Evolutionary conservation across 1,139 yeast genomes (phyloP).

Genomic region (Zygoascus meyerae): DNA sequence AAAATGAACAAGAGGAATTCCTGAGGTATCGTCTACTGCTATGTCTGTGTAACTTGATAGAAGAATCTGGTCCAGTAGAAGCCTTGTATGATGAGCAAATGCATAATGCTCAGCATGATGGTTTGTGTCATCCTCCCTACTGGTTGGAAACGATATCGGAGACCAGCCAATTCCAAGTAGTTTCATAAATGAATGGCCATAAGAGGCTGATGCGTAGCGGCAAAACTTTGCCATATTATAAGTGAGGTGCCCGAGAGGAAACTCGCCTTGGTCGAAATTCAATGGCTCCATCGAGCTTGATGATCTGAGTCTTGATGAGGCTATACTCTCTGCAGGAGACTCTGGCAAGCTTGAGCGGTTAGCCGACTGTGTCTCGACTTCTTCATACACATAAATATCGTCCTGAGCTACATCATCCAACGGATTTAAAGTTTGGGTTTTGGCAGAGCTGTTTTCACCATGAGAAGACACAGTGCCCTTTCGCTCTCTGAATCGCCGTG

Average conservation of each 20-base stretch:
- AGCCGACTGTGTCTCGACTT: neutral
- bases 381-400: constrained; percentile 1
- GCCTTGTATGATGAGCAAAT: constrained; percentile 31
- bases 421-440: neutral
- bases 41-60: constrained; percentile 30
- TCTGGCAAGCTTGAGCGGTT: constrained; percentile 9
- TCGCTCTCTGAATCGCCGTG: constrained; percentile 21
- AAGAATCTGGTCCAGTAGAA: constrained; percentile 30
- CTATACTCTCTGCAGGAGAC: constrained; percentile 12
- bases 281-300: neutral
- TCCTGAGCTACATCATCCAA: neutral
- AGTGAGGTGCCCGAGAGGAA: constrained; percentile 28
- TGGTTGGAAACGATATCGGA: constrained; percentile 9
- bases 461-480: constrained; percentile 17
- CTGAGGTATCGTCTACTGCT: constrained; percentile 26
- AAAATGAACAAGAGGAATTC: constrained; percentile 33
- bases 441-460: neutral
- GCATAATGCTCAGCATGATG: constrained; percentile 33
- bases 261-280: constrained; percentile 12
- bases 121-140: constrained; percentile 12
- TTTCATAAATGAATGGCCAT: constrained; percentile 35
- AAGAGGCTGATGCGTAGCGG: constrained; percentile 33
- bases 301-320: constrained; percentile 7
- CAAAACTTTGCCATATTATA: constrained; percentile 31
- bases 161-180: constrained; percentile 30